Evolutionary conservation across 306 rosid species (phyloP).

Genomic region (Pyrus communis): DNA sequence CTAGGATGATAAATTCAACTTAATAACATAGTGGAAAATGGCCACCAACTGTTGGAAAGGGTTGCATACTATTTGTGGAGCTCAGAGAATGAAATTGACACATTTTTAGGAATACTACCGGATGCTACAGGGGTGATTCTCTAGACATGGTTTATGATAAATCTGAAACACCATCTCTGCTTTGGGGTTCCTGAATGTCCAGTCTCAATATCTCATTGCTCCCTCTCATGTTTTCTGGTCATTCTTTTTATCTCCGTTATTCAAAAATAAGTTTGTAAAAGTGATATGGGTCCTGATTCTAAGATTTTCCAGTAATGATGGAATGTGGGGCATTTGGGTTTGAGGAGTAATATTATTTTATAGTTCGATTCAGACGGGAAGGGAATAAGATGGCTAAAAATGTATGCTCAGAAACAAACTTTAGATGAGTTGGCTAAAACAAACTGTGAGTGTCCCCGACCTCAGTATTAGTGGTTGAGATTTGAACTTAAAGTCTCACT

Average conservation of each 20-base stretch:
- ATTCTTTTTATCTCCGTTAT: background rate
- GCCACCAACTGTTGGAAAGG: background rate
- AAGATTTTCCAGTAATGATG: background rate
- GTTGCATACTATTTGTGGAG: background rate
- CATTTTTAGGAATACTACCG: background rate
- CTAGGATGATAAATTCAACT: background rate
- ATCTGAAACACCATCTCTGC: background rate
- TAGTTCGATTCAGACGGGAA: background rate
- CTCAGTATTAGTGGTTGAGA: slow-evolving; percentile 4
- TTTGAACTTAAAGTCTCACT: background rate
- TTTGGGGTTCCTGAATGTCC: background rate
- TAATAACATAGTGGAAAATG: background rate
- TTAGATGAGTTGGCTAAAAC: background rate
- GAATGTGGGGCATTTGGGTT: background rate
- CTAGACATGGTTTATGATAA: background rate
- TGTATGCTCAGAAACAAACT: background rate
- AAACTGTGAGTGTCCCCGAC: background rate
- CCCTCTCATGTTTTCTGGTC: background rate
- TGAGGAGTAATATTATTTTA: background rate
- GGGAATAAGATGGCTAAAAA: background rate
- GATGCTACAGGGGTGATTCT: background rate
- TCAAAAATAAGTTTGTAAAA: background rate
- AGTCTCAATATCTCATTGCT: background rate
- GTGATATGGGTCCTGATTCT: background rate
- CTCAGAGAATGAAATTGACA: background rate